Evolutionary conservation across 2,329 filamentous ascomycete species (phyloP), one percentile per base, ranked within the genome.

Genomic region (Cyphellophora europaea): DNA sequence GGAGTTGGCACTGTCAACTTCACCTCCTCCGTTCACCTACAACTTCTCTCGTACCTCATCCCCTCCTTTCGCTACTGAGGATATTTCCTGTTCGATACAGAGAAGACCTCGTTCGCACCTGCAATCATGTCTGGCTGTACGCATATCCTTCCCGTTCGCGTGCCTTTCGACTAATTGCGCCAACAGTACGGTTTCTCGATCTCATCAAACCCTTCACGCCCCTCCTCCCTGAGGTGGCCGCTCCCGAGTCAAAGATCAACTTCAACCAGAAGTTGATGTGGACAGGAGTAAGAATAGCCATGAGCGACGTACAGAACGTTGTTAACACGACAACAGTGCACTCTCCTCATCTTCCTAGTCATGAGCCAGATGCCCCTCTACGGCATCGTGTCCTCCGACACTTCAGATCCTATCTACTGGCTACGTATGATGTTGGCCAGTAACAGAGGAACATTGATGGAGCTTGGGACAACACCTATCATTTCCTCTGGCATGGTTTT

Each of bases 401-500:
- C 87, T 54, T 96, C 91, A 43, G 93, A 98, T 69, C 93, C 91
- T 52, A 74, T 98, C 56, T 98, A 98, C 78, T 98, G 91, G 91
- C 76, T 98, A 58, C 83, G 91, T 66, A 96, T 98, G 89, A 95
- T 98, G 79, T 79, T 96, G 77, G 91, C 91, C 58, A 94, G 86
- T 82, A 98, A 98, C 65, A 79, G 88, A 57, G 88, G 88, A 65
- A 94, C 88, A 16, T 63, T 94, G 62, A 94, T 94, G 88, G 88
- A 94, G 60, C 60, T 94, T 69, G 87, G 88, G 71, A 91, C 96
- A 54, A 94, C 91, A 15, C 93, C 93, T 54, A 98, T 98, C 66
- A 96, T 98, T 68, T 95, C 91, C 42, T 96, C 91, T 23, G 91
- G 91, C 67, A 98, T 98, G 91, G 87, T 98, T 57, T 98, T 98